A percentile compares a stretch with the other conserved stretches of the same genome.
These are phyloP conservation scores for Austroboletus eburneus DNA, from an alignment of 768 basidiomycete species.

Conservation along the genomic window DNA sequence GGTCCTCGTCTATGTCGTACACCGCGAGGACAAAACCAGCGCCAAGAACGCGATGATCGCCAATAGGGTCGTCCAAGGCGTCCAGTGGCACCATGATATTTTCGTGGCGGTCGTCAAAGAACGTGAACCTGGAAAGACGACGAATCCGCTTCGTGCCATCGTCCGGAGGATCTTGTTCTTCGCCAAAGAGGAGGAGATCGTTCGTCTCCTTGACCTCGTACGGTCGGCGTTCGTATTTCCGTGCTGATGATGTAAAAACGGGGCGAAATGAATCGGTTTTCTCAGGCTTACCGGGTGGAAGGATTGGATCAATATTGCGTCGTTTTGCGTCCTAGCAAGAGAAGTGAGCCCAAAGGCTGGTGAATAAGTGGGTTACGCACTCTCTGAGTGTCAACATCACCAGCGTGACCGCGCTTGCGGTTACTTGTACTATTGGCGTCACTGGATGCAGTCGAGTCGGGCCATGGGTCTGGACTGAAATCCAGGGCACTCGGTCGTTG, in stretches of 20 bases:
- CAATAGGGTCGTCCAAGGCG: constrained; percentile 44
- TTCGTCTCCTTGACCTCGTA: constrained; percentile 35
- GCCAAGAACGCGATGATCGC: constrained; percentile 46
- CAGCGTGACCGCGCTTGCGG: constrained; percentile 23
- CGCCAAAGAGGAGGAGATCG: constrained; percentile 37
- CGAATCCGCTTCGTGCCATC: constrained; percentile 52
- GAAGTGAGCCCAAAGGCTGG: not conserved
- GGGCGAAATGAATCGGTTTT: not conserved
- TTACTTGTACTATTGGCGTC: no score
- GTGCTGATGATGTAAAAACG: constrained; percentile 26
- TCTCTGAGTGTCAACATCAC: constrained; percentile 4
- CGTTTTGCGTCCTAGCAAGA: constrained; percentile 22
- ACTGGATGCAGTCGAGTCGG: constrained; percentile 29
- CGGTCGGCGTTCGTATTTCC: constrained; percentile 34
- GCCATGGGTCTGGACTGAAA: constrained; percentile 39
- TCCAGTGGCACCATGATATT: constrained; percentile 47
- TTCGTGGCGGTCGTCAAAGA: constrained; percentile 52
- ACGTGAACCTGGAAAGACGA: constrained; percentile 49
- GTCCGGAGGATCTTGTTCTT: constrained; percentile 35
- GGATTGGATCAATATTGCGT: constrained; percentile 22
- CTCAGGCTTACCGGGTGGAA: constrained; percentile 17
- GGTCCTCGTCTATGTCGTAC: constrained; percentile 56
- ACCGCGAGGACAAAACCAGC: constrained; percentile 50
- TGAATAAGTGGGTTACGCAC: constrained; percentile 8
- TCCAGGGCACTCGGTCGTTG: constrained; percentile 52